Conservation (phyloP, 805 yeast species). For the Saccharomycopsis schoenii region DNA sequence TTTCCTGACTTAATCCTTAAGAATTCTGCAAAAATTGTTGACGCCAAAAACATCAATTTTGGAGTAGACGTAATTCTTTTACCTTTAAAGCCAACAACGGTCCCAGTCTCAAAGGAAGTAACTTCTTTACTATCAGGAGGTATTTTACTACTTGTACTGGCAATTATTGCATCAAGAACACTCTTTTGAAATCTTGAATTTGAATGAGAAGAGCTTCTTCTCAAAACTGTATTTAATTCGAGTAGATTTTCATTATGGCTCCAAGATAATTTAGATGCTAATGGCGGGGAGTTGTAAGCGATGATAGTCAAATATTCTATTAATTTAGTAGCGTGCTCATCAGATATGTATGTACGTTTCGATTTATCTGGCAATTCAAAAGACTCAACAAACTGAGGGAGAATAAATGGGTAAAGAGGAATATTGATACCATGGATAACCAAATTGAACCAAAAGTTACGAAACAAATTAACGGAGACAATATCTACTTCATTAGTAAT, state of each 20-base stretch:
- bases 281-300: constrained; percentile 81
- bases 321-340: constrained; percentile 24
- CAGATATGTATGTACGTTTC: background rate
- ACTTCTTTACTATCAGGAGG: background rate
- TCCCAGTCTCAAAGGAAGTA: background rate
- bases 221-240: constrained; percentile 81
- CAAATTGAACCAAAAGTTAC: constrained; percentile 91
- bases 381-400: constrained; percentile 4
- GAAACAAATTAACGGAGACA: constrained; percentile 47
- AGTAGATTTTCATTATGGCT: constrained; percentile 84
- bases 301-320: constrained; percentile 44
- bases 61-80: constrained; percentile 28
- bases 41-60: constrained; percentile 78
- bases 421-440: constrained; percentile 82
- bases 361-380: constrained; percentile 9
- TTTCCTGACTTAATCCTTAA: constrained; percentile 73
- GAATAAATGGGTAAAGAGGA: constrained; percentile 24
- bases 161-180: constrained; percentile 30
- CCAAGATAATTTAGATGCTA: constrained; percentile 73
- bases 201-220: constrained; percentile 80
- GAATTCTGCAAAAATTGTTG: constrained; percentile 69
- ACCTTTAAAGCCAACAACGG: constrained; percentile 2
- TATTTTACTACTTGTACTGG: background rate
- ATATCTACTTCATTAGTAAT: constrained; percentile 31
- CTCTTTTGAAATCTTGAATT: constrained; percentile 69